These are phyloP conservation scores for Fusarium xylarioides DNA, from an alignment of 2,329 filamentous ascomycete species.

Conservation along the genomic window DNA sequence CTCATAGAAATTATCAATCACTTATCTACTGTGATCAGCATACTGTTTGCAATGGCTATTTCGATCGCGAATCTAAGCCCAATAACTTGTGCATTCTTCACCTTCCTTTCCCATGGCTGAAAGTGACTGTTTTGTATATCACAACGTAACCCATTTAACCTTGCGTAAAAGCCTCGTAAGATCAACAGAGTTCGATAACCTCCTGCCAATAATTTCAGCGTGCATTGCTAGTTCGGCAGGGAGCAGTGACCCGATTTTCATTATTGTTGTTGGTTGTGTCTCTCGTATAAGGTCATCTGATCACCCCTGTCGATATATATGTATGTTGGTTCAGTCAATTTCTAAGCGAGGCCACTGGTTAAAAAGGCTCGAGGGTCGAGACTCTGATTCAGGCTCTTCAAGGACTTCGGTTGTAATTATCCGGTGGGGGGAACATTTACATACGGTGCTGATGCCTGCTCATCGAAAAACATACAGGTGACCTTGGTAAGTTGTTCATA, in stretches of 20 bases:
- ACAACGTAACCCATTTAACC: background rate
- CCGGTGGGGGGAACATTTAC: background rate
- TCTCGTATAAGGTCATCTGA: background rate
- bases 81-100: rapidly evolving
- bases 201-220: background rate
- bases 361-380: rapidly evolving
- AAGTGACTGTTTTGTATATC: rapidly evolving
- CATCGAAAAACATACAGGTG: background rate
- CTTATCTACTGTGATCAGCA: rapidly evolving
- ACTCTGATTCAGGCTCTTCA: rapidly evolving
- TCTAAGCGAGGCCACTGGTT: background rate
- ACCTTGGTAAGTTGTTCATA: rapidly evolving
- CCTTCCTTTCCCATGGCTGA: background rate
- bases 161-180: background rate
- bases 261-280: background rate
- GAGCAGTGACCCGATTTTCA: background rate
- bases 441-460: background rate
- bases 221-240: background rate
- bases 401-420: rapidly evolving
- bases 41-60: background rate
- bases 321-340: background rate
- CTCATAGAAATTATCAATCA: rapidly evolving
- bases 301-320: background rate
- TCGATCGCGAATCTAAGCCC: rapidly evolving
- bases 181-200: no score